These are phyloP conservation scores for Cajanus cajan DNA, from an alignment of 306 rosid species.

Conservation along the genomic window DNA sequence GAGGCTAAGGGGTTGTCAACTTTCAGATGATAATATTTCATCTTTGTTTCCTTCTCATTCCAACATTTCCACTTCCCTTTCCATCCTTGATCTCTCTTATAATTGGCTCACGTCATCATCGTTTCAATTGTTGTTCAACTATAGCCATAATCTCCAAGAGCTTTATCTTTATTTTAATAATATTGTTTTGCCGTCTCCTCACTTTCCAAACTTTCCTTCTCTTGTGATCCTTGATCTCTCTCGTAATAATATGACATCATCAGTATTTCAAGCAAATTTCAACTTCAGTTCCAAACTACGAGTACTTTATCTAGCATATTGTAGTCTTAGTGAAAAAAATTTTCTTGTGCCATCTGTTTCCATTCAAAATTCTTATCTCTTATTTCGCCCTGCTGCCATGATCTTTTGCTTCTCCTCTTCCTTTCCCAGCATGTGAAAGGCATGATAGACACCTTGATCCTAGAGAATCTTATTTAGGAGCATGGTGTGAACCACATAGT, in stretches of 20 bases:
- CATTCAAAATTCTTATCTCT: neutral
- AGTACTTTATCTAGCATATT: neutral
- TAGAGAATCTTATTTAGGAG: too few relatives aligned
- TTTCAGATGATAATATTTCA: too few relatives aligned
- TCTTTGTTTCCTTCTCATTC: too few relatives aligned
- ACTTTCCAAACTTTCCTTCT: neutral
- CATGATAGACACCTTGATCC: too few relatives aligned
- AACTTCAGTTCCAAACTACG: neutral
- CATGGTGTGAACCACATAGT: too few relatives aligned
- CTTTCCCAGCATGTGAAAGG: too few relatives aligned
- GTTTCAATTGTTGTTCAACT: neutral
- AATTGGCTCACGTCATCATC: conserved; percentile 4
- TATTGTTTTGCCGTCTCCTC: neutral
- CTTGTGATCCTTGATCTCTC: neutral
- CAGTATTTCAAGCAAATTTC: neutral
- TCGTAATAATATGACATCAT: neutral
- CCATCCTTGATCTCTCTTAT: neutral
- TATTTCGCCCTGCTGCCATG: too few relatives aligned
- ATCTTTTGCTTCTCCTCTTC: too few relatives aligned
- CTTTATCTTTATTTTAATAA: neutral
- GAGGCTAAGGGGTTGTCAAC: too few relatives aligned
- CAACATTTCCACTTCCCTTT: too few relatives aligned
- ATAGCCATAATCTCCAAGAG: neutral
- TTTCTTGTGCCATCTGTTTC: neutral
- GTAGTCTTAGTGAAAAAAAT: neutral